phyloP scores from a whole-genome alignment of 805 yeast genomes.

The Komagataella pseudopastoris region DNA sequence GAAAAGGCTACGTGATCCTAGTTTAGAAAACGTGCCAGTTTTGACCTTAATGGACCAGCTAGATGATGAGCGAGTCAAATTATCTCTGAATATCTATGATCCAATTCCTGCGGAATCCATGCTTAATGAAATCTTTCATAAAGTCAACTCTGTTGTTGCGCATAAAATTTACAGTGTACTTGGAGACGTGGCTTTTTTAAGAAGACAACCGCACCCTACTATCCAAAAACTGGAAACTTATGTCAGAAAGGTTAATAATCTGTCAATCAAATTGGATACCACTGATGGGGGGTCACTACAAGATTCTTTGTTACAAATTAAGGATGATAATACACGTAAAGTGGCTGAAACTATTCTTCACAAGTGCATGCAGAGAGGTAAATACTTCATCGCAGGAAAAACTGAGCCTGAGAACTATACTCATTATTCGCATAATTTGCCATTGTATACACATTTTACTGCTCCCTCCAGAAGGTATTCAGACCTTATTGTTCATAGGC shows the following conservation, averaged over 20 bases:
- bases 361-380: slow-evolving; percentile 78
- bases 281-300: slow-evolving; percentile 59
- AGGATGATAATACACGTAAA: slow-evolving; percentile 47
- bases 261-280: slow-evolving; percentile 63
- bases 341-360: slow-evolving; percentile 68
- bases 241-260: slow-evolving; percentile 50
- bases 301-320: slow-evolving; percentile 50
- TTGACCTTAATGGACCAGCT: slow-evolving; percentile 63
- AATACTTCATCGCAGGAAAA: slow-evolving; percentile 80
- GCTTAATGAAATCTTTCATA: slow-evolving; percentile 64
- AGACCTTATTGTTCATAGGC: slow-evolving; percentile 87
- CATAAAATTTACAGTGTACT: slow-evolving; percentile 59
- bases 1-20: slow-evolving; percentile 41
- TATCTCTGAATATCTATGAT: slow-evolving; percentile 62
- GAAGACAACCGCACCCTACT: slow-evolving; percentile 82
- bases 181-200: slow-evolving; percentile 71
- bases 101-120: slow-evolving; percentile 41
- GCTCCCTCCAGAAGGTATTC: slow-evolving; percentile 88
- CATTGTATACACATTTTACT: slow-evolving; percentile 87
- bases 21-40: slow-evolving; percentile 32
- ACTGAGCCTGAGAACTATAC: slow-evolving; percentile 66
- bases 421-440: slow-evolving; percentile 72
- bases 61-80: slow-evolving; percentile 73
- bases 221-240: slow-evolving; percentile 70
- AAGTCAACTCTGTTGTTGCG: slow-evolving; percentile 79